These are phyloP conservation scores for Penicillium sp. DNA, from an alignment of 2,329 filamentous ascomycete species.

Conservation along the genomic window DNA sequence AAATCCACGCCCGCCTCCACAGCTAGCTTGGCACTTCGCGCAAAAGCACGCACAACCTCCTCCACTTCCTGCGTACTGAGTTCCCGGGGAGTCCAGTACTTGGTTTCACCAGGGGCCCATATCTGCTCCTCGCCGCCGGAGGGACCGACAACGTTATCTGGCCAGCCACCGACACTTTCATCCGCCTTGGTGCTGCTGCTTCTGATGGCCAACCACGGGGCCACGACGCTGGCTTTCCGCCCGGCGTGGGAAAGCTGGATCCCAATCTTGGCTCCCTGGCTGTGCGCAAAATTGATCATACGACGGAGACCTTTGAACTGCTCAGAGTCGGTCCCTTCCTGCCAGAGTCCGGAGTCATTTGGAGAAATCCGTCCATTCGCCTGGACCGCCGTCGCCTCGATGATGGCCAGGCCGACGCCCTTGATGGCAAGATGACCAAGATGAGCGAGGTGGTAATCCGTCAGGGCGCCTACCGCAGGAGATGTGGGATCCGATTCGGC, in stretches of 20 bases:
- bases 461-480: slow-evolving; percentile 56
- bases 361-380: slow-evolving; percentile 77
- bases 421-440: slow-evolving; percentile 70
- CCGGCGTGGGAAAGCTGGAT: slow-evolving; percentile 82
- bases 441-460: slow-evolving; percentile 76
- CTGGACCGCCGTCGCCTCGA: slow-evolving; percentile 72
- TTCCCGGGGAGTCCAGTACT: slow-evolving; percentile 58
- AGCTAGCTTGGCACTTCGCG: slow-evolving; percentile 53
- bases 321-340: slow-evolving; percentile 51
- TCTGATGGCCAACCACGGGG: slow-evolving; percentile 41
- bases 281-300: slow-evolving; percentile 71
- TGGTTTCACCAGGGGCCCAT: slow-evolving; percentile 51
- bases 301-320: slow-evolving; percentile 65
- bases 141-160: slow-evolving; percentile 45
- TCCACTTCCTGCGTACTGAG: slow-evolving; percentile 64
- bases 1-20: slow-evolving; percentile 67
- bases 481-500: slow-evolving; percentile 46
- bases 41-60: slow-evolving; percentile 57
- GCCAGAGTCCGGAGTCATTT: slow-evolving; percentile 60
- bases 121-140: slow-evolving; percentile 47
- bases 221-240: slow-evolving; percentile 53
- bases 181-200: slow-evolving; percentile 36
- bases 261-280: slow-evolving; percentile 67
- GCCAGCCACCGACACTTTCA: slow-evolving; percentile 50
- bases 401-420: slow-evolving; percentile 65